Base-by-base conservation (phyloP, 139 green algal genomes). In the Klebsormidium nitens region DNA sequence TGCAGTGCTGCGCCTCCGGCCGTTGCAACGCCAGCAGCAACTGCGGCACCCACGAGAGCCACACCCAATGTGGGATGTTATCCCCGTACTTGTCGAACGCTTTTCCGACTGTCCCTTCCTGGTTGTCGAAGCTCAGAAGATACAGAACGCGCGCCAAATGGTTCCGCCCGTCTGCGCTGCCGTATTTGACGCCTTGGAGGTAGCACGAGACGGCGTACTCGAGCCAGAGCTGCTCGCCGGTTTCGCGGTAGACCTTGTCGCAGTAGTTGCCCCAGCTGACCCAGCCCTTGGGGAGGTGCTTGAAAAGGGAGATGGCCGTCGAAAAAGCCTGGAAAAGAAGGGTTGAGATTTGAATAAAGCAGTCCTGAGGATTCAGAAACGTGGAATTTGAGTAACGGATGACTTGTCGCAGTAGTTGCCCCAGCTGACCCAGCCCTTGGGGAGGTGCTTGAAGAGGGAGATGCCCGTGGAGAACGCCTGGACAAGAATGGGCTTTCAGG, bases 41-140 rank as follows among this genome's bases (percentile, higher is more conserved):
- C 85, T 98, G 92, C 0, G 90, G 90, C 5, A 95, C 76, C 84
- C 88, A 98, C 23, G 83, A 72, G 68, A 98, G 85, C 93, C 93
- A 98, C 57, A 95, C 85, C 86, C 87, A 95, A n/a, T 73, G 52
- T 0, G 93, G 90, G 19, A 97, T 58, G 34, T 87, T n/a, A 26
- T 81, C 82, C 32, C 75, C 73, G 1, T 70, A 70, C n/a, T 82
- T 77, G 65, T 92, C 85, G 32, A 84, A 83, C n/a, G 55, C 78
- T 17, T 59, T 52, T 5, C 69, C 78, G 23, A 84, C 71, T 31
- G 36, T 63, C 36, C 68, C 77, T 26, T 75, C 60, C n/a, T 59
- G 34, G 34, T 76, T 63, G 59, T 95, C 86, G 44, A 97, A 95
- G 61, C 82, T 87, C 31, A 98, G 85, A 44, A 96, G 84, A 39